Percentiles rank a stretch among this genome's conserved stretches.
Evolutionary conservation across 345 rosid genomes (phyloP).

Genomic region (Litchi chinensis): DNA sequence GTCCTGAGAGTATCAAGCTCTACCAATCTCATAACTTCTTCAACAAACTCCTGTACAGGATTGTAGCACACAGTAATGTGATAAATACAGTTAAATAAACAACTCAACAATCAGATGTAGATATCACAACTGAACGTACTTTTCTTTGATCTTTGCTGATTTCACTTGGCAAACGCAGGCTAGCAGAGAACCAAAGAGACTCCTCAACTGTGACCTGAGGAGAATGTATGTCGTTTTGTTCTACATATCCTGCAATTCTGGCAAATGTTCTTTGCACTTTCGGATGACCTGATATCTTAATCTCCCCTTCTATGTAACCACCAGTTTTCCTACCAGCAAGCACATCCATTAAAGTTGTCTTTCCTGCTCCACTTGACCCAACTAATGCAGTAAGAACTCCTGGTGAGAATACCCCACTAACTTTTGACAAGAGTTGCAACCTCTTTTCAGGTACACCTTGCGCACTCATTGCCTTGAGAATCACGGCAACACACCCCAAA

Average conservation of each 20-base stretch:
- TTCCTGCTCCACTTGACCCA: conserved; percentile 97
- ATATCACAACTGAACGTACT: conserved; percentile 39
- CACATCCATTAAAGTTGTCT: conserved; percentile 96
- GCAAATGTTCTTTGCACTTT: conserved; percentile 87
- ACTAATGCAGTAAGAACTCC: conserved; percentile 95
- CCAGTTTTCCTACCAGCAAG: conserved; percentile 97
- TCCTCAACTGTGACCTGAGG: conserved; percentile 96
- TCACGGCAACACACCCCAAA: background rate
- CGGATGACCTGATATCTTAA: conserved; percentile 77
- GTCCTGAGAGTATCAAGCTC: conserved; percentile 73
- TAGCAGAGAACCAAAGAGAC: conserved; percentile 85
- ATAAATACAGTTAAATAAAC: conserved; percentile 4
- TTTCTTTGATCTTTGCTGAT: conserved; percentile 58
- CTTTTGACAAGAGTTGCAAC: conserved; percentile 71
- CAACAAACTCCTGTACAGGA: conserved; percentile 78
- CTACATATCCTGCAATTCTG: conserved; percentile 92
- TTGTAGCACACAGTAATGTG: conserved; percentile 8
- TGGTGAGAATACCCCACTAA: conserved; percentile 93
- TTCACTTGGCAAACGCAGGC: conserved; percentile 82
- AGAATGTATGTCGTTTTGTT: conserved; percentile 96
- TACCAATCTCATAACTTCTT: conserved; percentile 88
- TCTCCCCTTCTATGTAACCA: conserved; percentile 86
- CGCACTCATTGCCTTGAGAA: conserved; percentile 71
- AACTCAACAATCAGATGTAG: conserved; percentile 10
- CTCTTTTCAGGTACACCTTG: conserved; percentile 74